Base-by-base conservation (phyloP, 2,329 filamentous ascomycete genomes). In the Bipolaris bicolor region DNA sequence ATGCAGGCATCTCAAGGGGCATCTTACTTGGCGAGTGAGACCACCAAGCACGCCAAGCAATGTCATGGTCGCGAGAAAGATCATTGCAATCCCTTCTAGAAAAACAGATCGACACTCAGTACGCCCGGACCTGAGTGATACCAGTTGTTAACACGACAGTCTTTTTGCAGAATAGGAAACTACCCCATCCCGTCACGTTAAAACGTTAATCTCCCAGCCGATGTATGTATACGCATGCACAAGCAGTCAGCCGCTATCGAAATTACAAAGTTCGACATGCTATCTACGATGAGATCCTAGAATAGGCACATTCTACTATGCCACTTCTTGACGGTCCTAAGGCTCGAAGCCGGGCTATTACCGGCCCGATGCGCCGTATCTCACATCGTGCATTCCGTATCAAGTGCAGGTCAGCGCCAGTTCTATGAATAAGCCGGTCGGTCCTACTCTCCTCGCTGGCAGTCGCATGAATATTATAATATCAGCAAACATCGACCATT, bases 341-440 rank as follows among this genome's bases (percentile, higher is more conserved):
- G 44, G 33, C 39, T 31, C 29, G 20, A 41, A 20, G n/a, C 29
- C 39, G 52, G 52, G n/a, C 24, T 37, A 26, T 41, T 37, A 7
- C 22, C 26, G 10, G 51, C 34, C 52, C 18, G 52, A 49, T 33
- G 29, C 29, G 16, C 44, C 29, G 29, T 29, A 54, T 54, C 52
- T 54, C 9, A 33, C 52, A 29, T 54, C 45, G 36, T 46, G n/a
- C 44, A 49, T 49, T 54, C 39, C 45, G 26, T 18, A 37, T 34
- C 13, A 46, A 40, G 39, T 29, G 5, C 44, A 41, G 24, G 18
- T 41, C 47, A 20, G 34, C 36, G 24, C 36, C 44, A 33, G 18
- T 13, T 16, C 29, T 46, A 20, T 20, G 29, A 46, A 46, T 22
- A 34, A 20, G 44, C 29, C 33, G 10, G 16, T 33, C 31, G 29